These are phyloP conservation scores for Penicillium sp. DNA, from an alignment of 2,329 filamentous ascomycete species.

Conservation along the genomic window DNA sequence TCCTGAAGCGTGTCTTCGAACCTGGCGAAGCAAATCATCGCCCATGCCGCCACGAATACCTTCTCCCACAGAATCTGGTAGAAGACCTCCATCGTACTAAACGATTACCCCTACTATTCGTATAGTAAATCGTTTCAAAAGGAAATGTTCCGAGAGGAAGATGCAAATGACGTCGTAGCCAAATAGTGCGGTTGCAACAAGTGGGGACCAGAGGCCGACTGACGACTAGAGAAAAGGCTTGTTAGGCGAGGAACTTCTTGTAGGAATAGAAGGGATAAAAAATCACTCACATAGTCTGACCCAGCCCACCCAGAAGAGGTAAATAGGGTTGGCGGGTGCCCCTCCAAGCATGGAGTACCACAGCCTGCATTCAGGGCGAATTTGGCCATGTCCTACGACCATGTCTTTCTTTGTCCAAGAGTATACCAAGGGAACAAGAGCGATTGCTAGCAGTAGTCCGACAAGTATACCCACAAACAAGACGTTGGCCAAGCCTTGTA, in stretches of 20 bases:
- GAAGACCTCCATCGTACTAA: too few species aligned
- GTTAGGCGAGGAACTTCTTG: neutral
- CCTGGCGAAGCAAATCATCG: too few species aligned
- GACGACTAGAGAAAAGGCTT: neutral
- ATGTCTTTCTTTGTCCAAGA: neutral
- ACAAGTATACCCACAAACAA: conserved; percentile 49
- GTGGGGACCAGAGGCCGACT: neutral
- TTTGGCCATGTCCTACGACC: too few species aligned
- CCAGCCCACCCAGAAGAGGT: neutral
- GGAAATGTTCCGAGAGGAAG: too few species aligned
- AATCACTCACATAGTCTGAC: neutral
- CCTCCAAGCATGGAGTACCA: neutral
- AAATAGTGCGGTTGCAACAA: neutral
- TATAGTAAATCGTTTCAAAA: too few species aligned
- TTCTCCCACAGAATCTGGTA: too few species aligned
- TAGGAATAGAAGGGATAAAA: too few species aligned
- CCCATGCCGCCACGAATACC: too few species aligned
- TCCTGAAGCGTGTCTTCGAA: too few species aligned
- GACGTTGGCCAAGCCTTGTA: conserved; percentile 45
- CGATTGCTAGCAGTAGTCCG: conserved; percentile 31
- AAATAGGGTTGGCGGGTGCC: neutral
- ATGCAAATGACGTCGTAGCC: conserved; percentile 1
- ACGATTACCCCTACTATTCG: too few species aligned
- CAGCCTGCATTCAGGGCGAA: neutral
- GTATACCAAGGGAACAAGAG: conserved; percentile 47